Conservation (phyloP, 495 filamentous ascomycete genomes). For the Hypoxylon cercidicola region DNA sequence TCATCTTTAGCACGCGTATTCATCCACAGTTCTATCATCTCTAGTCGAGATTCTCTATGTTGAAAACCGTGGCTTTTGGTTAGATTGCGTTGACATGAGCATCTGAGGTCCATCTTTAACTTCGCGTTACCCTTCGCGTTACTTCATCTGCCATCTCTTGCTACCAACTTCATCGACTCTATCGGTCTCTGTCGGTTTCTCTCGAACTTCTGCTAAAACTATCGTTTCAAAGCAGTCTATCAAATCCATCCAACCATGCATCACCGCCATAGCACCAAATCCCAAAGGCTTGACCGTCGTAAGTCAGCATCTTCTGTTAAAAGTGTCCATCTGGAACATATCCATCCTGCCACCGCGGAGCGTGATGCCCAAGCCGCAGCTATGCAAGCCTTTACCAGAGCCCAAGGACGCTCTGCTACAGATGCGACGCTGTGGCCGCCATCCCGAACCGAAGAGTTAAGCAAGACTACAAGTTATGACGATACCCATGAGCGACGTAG, state of each 20-base stretch:
- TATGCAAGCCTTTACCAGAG: constrained; percentile 70
- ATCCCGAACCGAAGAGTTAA: constrained; percentile 23
- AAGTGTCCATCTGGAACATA: constrained; percentile 57
- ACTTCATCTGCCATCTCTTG: neutral
- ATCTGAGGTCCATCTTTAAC: constrained; percentile 3
- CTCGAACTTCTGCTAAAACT: neutral
- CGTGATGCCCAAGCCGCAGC: constrained; percentile 75
- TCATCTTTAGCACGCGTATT: constrained; percentile 34
- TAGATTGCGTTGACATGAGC: constrained; percentile 28
- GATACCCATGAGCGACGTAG: constrained; percentile 12
- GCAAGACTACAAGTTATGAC: constrained; percentile 1
- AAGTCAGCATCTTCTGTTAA: constrained; percentile 72
- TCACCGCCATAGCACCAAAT: constrained; percentile 44
- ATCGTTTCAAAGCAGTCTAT: constrained; percentile 11
- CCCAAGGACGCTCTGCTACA: constrained; percentile 55
- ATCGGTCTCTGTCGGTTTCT: neutral
- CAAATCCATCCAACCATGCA: constrained; percentile 27
- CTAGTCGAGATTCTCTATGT: constrained; percentile 17
- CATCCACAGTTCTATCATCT: constrained; percentile 36
- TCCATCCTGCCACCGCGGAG: constrained; percentile 65
- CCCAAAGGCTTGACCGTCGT: constrained; percentile 63
- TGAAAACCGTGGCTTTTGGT: constrained; percentile 35
- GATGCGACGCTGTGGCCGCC: constrained; percentile 45
- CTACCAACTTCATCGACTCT: constrained; percentile 1
- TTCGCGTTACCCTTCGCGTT: constrained; percentile 19